Percentiles rank a stretch among this genome's conserved stretches.
Evolutionary conservation across 345 rosid genomes (phyloP).

Genomic region (Viola odorata): DNA sequence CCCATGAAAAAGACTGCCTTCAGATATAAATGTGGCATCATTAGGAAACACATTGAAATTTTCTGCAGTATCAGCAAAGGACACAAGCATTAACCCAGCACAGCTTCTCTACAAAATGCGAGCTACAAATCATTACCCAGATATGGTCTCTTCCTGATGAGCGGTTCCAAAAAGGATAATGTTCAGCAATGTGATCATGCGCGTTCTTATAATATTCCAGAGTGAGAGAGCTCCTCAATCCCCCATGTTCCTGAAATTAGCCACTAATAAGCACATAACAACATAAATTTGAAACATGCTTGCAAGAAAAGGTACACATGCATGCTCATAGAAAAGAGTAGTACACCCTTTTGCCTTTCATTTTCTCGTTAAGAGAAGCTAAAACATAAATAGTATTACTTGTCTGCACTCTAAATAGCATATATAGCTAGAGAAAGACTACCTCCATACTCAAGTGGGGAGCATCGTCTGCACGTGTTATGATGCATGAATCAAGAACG

Average conservation of each 20-base stretch:
- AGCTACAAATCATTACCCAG: conserved; percentile 50
- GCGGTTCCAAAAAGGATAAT: conserved; percentile 81
- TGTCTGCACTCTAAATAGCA: neutral
- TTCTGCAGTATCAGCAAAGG: neutral
- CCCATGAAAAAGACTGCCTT: conserved; percentile 97
- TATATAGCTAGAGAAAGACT: conserved; percentile 7
- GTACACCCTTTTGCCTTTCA: neutral
- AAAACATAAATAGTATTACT: neutral
- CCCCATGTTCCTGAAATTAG: conserved; percentile 57
- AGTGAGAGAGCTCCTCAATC: conserved; percentile 88
- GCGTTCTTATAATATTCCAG: conserved; percentile 81
- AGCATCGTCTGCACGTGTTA: conserved; percentile 86
- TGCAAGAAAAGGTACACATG: neutral
- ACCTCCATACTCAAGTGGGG: conserved; percentile 85
- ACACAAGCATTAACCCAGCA: neutral
- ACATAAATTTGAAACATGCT: neutral
- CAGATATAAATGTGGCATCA: conserved; percentile 28
- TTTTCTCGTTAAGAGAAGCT: neutral
- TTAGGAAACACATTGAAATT: conserved; percentile 24
- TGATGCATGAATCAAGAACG: conserved; percentile 94
- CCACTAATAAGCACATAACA: neutral
- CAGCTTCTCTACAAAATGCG: neutral
- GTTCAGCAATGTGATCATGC: conserved; percentile 54
- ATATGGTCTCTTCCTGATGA: conserved; percentile 90
- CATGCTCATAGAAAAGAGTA: neutral